Conservation (phyloP, 305 asterid genomes). For the Fraxinus latifolia region DNA sequence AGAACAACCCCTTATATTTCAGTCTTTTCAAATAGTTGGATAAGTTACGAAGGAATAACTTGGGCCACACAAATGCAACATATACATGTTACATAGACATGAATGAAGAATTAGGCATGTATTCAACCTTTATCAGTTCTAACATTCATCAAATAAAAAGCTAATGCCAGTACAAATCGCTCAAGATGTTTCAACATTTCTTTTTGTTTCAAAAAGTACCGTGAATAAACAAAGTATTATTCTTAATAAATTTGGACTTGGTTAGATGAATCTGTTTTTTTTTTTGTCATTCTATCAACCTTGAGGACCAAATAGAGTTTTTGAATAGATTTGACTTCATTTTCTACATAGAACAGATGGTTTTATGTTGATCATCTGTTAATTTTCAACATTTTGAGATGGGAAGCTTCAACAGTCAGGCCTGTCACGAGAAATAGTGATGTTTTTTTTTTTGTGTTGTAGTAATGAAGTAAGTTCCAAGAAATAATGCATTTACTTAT, state of each 20-base stretch:
- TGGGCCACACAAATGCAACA: not conserved
- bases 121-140: not conserved
- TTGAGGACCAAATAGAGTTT: not conserved
- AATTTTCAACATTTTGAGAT: not conserved
- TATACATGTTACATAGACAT: not conserved
- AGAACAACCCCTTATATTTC: not conserved
- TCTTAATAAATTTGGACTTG: not conserved
- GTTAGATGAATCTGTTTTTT: not conserved
- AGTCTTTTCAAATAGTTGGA: not conserved
- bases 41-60: not conserved
- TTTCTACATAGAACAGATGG: not conserved
- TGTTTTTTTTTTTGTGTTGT: not conserved
- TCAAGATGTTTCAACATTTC: not conserved
- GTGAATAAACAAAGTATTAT: not conserved
- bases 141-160: not conserved
- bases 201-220: not conserved
- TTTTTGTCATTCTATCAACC: not conserved
- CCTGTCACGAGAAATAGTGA: not conserved
- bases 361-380: not conserved
- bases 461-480: not conserved
- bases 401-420: not conserved
- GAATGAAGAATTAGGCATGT: not conserved
- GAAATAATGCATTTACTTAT: not conserved
- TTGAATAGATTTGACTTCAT: not conserved
- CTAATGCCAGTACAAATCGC: not conserved